phyloP scores from a whole-genome alignment of 2,329 filamentous ascomycete species.

The Phyllosticta citriasiana region DNA sequence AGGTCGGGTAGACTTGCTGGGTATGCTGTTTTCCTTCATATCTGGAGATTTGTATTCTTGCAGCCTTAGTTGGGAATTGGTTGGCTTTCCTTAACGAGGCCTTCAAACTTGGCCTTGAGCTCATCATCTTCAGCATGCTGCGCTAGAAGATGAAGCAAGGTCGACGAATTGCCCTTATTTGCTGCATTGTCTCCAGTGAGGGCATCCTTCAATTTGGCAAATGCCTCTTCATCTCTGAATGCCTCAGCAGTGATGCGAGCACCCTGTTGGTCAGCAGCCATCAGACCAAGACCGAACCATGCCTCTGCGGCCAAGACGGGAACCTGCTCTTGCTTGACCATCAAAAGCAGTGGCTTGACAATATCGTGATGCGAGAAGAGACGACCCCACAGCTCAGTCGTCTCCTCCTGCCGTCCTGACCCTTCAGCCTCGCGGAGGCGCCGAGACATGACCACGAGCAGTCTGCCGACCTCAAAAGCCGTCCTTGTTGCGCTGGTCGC shows the following conservation, averaged over 20 bases:
- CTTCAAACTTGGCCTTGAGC: neutral
- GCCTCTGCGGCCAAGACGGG: constrained; percentile 4
- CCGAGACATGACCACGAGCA: constrained; percentile 5
- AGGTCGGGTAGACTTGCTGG: neutral
- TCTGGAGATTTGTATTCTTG: neutral
- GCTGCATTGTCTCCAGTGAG: neutral
- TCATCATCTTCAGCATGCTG: neutral
- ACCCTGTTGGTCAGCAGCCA: constrained; percentile 1
- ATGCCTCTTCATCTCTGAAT: constrained; percentile 4
- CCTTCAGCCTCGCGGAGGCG: neutral
- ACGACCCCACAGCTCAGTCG: neutral
- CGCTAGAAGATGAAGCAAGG: neutral
- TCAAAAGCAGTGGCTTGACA: constrained; percentile 1
- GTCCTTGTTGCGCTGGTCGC: constrained; percentile 5
- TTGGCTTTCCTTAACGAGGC: neutral
- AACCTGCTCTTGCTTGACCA: constrained; percentile 8
- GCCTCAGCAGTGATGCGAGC: neutral
- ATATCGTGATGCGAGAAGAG: neutral
- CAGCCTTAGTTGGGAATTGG: neutral
- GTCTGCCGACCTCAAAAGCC: constrained; percentile 8
- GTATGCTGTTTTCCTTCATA: neutral
- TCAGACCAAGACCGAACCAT: constrained; percentile 7
- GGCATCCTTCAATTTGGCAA: neutral
- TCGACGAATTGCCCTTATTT: neutral
- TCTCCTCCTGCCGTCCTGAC: neutral